A percentile compares a stretch with the other conserved stretches of the same genome.
phyloP scores from a whole-genome alignment of 192 early-diverging fungal species.

The Diversispora epigaea region DNA sequence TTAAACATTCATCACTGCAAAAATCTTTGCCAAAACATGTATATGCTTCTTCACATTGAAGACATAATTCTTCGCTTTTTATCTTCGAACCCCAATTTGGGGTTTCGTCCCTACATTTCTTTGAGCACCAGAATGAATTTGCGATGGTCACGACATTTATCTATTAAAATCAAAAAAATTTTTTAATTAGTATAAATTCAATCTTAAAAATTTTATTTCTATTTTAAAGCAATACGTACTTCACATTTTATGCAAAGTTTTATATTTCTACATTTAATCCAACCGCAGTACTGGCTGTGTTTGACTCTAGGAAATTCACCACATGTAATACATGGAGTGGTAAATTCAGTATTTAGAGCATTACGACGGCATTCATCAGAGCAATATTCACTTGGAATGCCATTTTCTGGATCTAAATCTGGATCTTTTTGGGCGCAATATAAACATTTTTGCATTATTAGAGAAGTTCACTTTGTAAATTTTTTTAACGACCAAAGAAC shows the following conservation, averaged over 20 bases:
- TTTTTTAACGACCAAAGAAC: no score
- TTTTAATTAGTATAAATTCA: background rate
- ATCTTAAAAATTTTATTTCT: background rate
- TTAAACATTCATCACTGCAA: conserved; percentile 11
- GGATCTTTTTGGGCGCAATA: conserved; percentile 3
- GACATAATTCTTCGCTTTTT: conserved; percentile 8
- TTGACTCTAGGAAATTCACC: background rate
- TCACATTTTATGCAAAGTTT: background rate
- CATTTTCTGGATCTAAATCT: conserved; percentile 4
- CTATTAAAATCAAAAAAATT: background rate
- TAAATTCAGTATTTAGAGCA: conserved; percentile 1
- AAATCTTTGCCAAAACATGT: conserved; percentile 8
- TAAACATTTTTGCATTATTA: conserved; percentile 13
- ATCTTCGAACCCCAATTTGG: conserved; percentile 22
- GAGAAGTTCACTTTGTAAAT: no score
- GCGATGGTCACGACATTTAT: background rate
- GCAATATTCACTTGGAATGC: conserved; percentile 23
- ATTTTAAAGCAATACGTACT: background rate
- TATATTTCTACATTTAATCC: conserved; percentile 14
- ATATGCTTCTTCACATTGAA: conserved; percentile 5
- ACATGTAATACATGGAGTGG: conserved; percentile 15
- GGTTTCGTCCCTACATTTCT: conserved; percentile 16
- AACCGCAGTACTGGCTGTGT: conserved; percentile 10
- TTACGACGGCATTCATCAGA: conserved; percentile 14
- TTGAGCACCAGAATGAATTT: conserved; percentile 28